Percentiles rank a stretch among this genome's conserved stretches.
These are phyloP conservation scores for Passiflora organensis DNA, from an alignment of 345 rosid genomes.

Conservation along the genomic window DNA sequence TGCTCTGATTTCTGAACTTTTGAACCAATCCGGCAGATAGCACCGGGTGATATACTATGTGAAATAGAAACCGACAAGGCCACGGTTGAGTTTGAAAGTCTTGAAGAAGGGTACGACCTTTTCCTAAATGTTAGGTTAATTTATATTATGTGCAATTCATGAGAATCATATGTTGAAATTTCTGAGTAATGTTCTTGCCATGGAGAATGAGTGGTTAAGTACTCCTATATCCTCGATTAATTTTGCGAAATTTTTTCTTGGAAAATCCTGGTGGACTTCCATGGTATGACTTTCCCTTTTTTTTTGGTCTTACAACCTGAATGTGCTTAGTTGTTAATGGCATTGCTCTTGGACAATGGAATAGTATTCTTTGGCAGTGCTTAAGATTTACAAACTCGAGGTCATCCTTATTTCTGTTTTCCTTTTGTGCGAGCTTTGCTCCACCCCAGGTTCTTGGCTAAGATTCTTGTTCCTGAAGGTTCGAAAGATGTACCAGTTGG, in stretches of 20 bases:
- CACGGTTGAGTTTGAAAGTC: conserved; percentile 86
- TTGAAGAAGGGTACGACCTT: conserved; percentile 82
- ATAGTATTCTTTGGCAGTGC: no score
- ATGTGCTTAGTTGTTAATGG: not conserved
- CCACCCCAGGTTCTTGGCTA: conserved; percentile 76
- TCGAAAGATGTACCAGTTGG: conserved; percentile 88
- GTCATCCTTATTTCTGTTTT: not conserved
- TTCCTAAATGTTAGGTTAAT: conserved; percentile 13
- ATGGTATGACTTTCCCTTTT: no score
- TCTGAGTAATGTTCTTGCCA: not conserved
- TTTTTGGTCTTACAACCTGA: no score
- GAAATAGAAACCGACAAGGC: conserved; percentile 99
- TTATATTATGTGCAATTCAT: not conserved
- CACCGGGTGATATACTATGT: conserved; percentile 83
- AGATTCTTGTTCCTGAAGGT: conserved; percentile 79
- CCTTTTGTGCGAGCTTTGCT: not conserved
- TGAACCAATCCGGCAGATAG: conserved; percentile 60
- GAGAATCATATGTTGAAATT: not conserved
- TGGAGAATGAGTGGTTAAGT: not conserved
- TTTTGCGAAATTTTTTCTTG: no score
- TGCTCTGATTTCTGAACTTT: conserved; percentile 22
- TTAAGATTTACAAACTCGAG: not conserved
- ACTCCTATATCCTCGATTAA: no score
- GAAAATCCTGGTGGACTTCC: no score
- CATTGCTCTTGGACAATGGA: not conserved